A percentile compares a stretch with the other conserved stretches of the same genome.
These are phyloP conservation scores for Astrocystis sublimbata DNA, from an alignment of 495 filamentous ascomycete species.

Conservation along the genomic window DNA sequence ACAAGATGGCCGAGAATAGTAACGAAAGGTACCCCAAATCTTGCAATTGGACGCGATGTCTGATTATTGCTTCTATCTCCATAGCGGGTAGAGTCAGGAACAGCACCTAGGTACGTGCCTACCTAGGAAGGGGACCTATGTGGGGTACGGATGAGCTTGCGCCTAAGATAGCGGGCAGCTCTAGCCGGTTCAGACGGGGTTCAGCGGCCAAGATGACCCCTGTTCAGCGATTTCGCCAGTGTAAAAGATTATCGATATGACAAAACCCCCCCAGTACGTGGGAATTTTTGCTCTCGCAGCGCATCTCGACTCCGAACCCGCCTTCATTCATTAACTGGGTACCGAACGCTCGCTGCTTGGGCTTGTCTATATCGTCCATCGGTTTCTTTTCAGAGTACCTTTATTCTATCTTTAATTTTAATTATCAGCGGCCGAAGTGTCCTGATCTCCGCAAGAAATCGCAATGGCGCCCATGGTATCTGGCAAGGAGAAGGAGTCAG, in stretches of 20 bases:
- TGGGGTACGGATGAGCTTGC: background rate
- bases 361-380: background rate
- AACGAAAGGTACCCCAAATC: no score
- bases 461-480: slow-evolving; percentile 50
- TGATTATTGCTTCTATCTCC: no score
- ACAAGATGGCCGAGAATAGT: no score
- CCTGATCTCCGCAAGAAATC: slow-evolving; percentile 6
- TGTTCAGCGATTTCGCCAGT: slow-evolving; percentile 9
- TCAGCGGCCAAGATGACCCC: background rate
- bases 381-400: background rate
- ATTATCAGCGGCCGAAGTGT: background rate
- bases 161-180: background rate
- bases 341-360: background rate
- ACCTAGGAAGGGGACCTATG: background rate
- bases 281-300: slow-evolving; percentile 20
- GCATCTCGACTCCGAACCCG: background rate
- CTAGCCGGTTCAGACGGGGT: background rate
- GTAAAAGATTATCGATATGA: slow-evolving; percentile 16
- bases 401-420: background rate
- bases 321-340: background rate
- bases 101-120: background rate
- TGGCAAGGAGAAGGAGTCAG: slow-evolving; percentile 83
- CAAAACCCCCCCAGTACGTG: background rate
- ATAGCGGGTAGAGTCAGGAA: background rate
- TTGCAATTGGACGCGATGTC: no score